These are phyloP conservation scores for Trichomonascaceae sp. DNA, from an alignment of 1,139 yeast genomes.

Conservation along the genomic window DNA sequence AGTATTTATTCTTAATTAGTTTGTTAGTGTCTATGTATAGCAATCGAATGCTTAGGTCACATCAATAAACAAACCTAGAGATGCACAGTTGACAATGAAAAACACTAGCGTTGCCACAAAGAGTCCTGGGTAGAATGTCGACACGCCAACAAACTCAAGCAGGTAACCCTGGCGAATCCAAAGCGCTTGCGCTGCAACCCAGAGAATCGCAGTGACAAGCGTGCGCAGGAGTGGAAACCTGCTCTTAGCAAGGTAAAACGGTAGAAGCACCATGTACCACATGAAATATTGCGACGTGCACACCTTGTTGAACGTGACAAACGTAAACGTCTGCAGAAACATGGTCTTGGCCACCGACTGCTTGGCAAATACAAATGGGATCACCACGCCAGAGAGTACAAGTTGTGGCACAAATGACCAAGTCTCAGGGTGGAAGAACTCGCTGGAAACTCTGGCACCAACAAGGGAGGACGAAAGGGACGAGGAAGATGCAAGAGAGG, in stretches of 20 bases:
- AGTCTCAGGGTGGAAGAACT: slow-evolving; percentile 8
- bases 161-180: slow-evolving; percentile 76
- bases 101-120: slow-evolving; percentile 50
- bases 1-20: no score
- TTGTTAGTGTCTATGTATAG: no score
- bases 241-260: slow-evolving; percentile 38
- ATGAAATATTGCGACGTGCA: slow-evolving; percentile 83
- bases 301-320: slow-evolving; percentile 86
- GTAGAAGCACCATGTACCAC: slow-evolving; percentile 81
- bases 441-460: no score
- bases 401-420: slow-evolving; percentile 80
- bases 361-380: slow-evolving; percentile 49
- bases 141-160: slow-evolving; percentile 66
- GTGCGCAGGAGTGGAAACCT: no score
- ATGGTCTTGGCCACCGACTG: slow-evolving; percentile 47
- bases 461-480: background rate
- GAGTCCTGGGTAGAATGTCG: slow-evolving; percentile 51
- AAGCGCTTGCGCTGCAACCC: slow-evolving; percentile 60
- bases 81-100: slow-evolving; percentile 54
- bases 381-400: slow-evolving; percentile 38
- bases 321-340: slow-evolving; percentile 81
- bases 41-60: slow-evolving; percentile 3
- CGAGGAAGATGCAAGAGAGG: background rate
- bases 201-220: slow-evolving; percentile 32
- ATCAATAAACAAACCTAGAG: slow-evolving; percentile 31